Conservation (phyloP, 306 rosid genomes). For the Abrus pulchellus region DNA sequence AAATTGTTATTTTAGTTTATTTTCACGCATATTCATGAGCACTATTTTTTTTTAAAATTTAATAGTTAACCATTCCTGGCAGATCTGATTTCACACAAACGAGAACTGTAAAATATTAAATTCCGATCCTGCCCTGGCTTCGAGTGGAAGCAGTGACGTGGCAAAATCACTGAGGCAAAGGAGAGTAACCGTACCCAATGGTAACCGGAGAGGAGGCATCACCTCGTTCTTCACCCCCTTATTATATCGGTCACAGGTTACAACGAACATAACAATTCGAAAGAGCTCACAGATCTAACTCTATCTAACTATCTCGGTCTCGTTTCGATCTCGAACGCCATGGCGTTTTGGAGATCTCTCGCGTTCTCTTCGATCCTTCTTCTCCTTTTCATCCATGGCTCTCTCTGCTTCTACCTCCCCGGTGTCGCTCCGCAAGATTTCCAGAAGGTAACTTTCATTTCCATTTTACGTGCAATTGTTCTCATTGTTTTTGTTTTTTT, state of each 20-base stretch:
- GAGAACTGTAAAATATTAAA: not conserved
- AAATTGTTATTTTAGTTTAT: no score
- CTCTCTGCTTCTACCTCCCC: constrained; percentile 85
- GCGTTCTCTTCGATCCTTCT: constrained; percentile 54
- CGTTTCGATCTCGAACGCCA: constrained; percentile 64
- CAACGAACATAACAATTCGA: constrained; percentile 37
- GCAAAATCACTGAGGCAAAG: not conserved
- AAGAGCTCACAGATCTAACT: constrained; percentile 45
- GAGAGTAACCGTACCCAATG: constrained; percentile 23
- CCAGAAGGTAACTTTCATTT: constrained; percentile 62
- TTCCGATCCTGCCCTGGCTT: constrained; percentile 40
- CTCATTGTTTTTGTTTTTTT: not conserved
- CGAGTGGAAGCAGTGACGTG: constrained; percentile 34
- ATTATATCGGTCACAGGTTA: constrained; percentile 13
- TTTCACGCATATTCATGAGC: not conserved
- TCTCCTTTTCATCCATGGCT: constrained; percentile 70
- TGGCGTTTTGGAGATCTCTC: constrained; percentile 81
- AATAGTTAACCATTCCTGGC: not conserved
- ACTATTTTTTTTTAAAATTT: not conserved
- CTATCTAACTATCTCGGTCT: not conserved
- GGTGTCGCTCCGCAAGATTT: constrained; percentile 99
- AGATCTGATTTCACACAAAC: constrained; percentile 29
- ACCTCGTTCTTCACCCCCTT: constrained; percentile 21
- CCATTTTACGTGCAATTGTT: not conserved
- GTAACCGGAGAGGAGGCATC: constrained; percentile 36